These are phyloP conservation scores for Coemansia sp. DNA, from an alignment of 192 early-diverging fungal species.

Conservation along the genomic window DNA sequence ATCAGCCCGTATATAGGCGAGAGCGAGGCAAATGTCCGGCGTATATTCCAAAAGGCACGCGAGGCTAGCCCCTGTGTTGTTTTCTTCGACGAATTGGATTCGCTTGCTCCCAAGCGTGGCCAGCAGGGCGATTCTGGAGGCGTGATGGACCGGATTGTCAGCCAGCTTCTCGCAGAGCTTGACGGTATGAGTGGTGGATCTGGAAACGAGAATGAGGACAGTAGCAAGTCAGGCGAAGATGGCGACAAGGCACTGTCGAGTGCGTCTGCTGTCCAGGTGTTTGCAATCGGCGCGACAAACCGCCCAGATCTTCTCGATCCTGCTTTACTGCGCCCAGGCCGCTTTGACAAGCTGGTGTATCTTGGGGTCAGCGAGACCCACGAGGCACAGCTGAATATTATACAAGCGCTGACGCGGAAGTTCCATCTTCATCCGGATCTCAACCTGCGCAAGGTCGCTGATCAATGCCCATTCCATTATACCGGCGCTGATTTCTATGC, in stretches of 20 bases:
- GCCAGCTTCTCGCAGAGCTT: constrained; percentile 92
- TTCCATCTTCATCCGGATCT: constrained; percentile 84
- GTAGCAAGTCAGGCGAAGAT: constrained; percentile 56
- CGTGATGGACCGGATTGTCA: constrained; percentile 99
- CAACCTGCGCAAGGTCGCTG: constrained; percentile 72
- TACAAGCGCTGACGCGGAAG: constrained; percentile 93
- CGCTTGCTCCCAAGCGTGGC: constrained; percentile 95
- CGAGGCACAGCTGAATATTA: constrained; percentile 81
- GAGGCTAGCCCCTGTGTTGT: constrained; percentile 98
- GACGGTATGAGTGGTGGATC: constrained; percentile 81
- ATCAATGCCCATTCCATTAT: constrained; percentile 85
- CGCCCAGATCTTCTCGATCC: constrained; percentile 95
- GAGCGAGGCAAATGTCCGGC: constrained; percentile 95
- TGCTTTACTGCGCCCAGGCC: constrained; percentile 89
- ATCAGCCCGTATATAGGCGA: constrained; percentile 99
- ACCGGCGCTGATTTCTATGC: constrained; percentile 99
- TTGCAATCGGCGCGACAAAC: constrained; percentile 99
- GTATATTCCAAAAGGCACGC: constrained; percentile 93
- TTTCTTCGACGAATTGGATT: constrained; percentile 99
- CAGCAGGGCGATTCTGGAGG: constrained; percentile 98
- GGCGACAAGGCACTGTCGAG: constrained; percentile 28
- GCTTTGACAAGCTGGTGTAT: constrained; percentile 97
- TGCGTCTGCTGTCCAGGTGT: constrained; percentile 62
- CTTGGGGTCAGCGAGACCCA: constrained; percentile 92
- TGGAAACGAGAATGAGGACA: constrained; percentile 21